Evolutionary conservation across 208 protist genomes (phyloP).

Genomic region (Herpetomonas tarakana): DNA sequence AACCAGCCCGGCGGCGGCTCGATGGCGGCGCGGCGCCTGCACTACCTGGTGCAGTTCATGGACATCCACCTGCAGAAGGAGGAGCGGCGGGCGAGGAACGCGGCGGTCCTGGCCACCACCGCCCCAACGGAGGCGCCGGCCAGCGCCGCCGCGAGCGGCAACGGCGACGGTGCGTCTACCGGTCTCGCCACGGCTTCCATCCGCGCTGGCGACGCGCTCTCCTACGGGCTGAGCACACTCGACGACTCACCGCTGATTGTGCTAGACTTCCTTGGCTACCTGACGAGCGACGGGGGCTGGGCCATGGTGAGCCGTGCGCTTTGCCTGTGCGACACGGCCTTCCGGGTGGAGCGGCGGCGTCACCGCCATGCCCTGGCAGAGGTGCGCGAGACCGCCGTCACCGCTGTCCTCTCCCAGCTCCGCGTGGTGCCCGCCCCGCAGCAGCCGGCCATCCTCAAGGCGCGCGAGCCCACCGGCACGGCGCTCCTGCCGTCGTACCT

Average conservation of each 20-base stretch:
- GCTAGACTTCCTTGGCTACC: conserved; percentile 65
- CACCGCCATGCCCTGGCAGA: conserved; percentile 28
- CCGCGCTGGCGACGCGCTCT: neutral
- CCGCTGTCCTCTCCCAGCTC: conserved; percentile 66
- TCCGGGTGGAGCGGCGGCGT: conserved; percentile 36
- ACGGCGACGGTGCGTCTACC: neutral
- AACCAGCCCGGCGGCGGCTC: conserved; percentile 3
- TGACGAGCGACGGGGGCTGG: conserved; percentile 57
- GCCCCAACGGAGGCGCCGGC: neutral
- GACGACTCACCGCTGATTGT: conserved; percentile 50
- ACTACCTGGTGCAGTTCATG: conserved; percentile 61
- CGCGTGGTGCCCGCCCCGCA: conserved; percentile 34
- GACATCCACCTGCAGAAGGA: conserved; percentile 62
- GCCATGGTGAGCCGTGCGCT: conserved; percentile 58
- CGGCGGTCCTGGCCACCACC: neutral
- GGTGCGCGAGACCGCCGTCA: conserved; percentile 23
- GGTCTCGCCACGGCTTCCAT: neutral
- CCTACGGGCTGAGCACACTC: conserved; percentile 4
- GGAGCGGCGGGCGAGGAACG: conserved; percentile 29
- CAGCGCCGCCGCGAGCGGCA: neutral
- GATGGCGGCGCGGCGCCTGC: conserved; percentile 9
- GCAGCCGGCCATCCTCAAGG: conserved; percentile 1
- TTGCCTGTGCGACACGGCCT: conserved; percentile 57
- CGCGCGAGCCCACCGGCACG: conserved; percentile 22
- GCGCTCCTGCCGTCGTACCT: conserved; percentile 14